These are phyloP conservation scores for Whalleya microplaca DNA, from an alignment of 2,329 filamentous ascomycete species.

Conservation along the genomic window DNA sequence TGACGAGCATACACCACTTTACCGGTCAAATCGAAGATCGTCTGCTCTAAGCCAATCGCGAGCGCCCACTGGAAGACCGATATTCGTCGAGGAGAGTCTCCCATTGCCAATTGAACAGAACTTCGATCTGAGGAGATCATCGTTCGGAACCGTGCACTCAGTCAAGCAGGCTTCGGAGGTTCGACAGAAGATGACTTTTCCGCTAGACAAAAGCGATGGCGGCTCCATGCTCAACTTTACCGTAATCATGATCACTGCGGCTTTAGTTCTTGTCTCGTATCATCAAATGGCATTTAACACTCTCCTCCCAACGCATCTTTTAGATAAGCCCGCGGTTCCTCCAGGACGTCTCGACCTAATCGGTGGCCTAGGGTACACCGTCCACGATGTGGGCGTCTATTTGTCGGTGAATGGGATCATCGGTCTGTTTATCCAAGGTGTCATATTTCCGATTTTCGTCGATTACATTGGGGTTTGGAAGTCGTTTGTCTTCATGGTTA, in stretches of 20 bases:
- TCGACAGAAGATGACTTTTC: background rate
- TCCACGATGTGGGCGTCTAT: slow-evolving; percentile 69
- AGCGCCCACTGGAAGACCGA: slow-evolving; percentile 30
- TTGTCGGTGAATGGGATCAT: slow-evolving; percentile 72
- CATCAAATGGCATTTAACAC: slow-evolving; percentile 51
- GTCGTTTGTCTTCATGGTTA: slow-evolving; percentile 65
- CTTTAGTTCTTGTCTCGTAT: slow-evolving; percentile 47
- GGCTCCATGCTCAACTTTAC: slow-evolving; percentile 44
- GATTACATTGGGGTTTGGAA: slow-evolving; percentile 68
- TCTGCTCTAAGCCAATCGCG: slow-evolving; percentile 17
- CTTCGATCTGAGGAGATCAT: slow-evolving; percentile 42
- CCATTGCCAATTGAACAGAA: slow-evolving; percentile 40
- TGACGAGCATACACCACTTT: slow-evolving; percentile 36
- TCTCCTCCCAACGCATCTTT: slow-evolving; percentile 47
- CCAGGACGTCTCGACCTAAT: slow-evolving; percentile 45
- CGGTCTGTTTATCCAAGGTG: slow-evolving; percentile 72
- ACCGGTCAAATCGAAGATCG: slow-evolving; percentile 14
- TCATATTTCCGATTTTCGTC: slow-evolving; percentile 70
- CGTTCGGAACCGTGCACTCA: slow-evolving; percentile 48
- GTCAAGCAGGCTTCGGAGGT: slow-evolving; percentile 37
- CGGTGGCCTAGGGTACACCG: slow-evolving; percentile 68
- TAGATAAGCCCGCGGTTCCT: slow-evolving; percentile 40
- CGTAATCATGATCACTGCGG: slow-evolving; percentile 46
- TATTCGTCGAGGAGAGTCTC: slow-evolving; percentile 41
- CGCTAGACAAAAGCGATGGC: slow-evolving; percentile 21